Conservation (phyloP, 2,329 filamentous ascomycete genomes). For the Sporothrix dimorphospora region DNA sequence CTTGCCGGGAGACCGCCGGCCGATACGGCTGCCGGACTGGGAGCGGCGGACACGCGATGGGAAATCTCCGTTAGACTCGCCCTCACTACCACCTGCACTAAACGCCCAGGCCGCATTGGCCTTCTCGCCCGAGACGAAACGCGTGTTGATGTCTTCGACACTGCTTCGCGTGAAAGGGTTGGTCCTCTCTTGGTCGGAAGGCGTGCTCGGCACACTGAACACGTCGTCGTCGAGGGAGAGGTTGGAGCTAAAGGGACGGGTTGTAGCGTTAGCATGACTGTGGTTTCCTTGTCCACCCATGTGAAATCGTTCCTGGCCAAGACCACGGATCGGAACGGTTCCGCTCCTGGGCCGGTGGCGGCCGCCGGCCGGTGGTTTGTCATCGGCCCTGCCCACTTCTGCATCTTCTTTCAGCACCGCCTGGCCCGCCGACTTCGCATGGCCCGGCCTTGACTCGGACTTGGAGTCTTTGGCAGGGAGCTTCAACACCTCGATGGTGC, state of each 20-base stretch:
- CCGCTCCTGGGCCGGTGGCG: background rate
- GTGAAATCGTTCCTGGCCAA: no score
- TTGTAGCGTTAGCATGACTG: slow-evolving; percentile 34
- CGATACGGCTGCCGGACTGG: slow-evolving; percentile 46
- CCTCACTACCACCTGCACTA: slow-evolving; percentile 50
- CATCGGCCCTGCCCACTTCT: background rate
- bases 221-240: slow-evolving; percentile 51
- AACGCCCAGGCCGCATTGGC: slow-evolving; percentile 53
- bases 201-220: slow-evolving; percentile 40
- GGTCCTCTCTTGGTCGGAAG: slow-evolving; percentile 17
- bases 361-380: background rate
- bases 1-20: slow-evolving; percentile 44
- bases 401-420: background rate
- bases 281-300: background rate
- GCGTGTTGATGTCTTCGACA: slow-evolving; percentile 64
- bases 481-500: slow-evolving; percentile 21
- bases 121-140: slow-evolving; percentile 57
- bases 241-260: slow-evolving; percentile 51
- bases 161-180: slow-evolving; percentile 52
- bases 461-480: slow-evolving; percentile 9
- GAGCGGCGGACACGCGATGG: slow-evolving; percentile 43
- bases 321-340: background rate
- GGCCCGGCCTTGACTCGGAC: background rate
- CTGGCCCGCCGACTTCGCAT: background rate
- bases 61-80: slow-evolving; percentile 35